phyloP scores from a whole-genome alignment of 805 yeast genomes.

The Hanseniaspora lachancei region DNA sequence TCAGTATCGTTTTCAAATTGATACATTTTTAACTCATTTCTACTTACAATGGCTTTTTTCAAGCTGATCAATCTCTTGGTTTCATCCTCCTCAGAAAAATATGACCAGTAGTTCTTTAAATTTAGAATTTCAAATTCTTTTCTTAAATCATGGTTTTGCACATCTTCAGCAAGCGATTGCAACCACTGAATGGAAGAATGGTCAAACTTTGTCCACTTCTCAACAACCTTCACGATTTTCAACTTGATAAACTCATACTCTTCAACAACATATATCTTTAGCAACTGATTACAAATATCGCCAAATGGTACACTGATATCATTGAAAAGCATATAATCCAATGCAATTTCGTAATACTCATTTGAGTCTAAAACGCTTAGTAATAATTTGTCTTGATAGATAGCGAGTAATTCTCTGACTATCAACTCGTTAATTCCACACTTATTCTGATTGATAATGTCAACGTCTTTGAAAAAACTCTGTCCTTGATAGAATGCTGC shows the following conservation, averaged over 20 bases:
- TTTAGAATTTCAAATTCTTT: neutral
- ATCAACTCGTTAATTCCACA: slow-evolving; percentile 1
- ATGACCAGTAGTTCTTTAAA: neutral
- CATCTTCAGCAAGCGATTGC: neutral
- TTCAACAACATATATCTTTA: neutral
- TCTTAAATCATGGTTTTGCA: neutral
- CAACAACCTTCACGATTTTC: slow-evolving; percentile 6
- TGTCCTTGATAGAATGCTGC: neutral
- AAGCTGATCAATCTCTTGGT: slow-evolving; percentile 2
- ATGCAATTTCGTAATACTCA: slow-evolving; percentile 1
- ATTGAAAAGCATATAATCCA: neutral
- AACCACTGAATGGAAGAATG: no score
- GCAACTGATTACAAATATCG: neutral
- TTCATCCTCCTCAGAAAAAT: slow-evolving; percentile 3
- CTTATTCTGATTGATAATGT: neutral
- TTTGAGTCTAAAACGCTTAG: neutral
- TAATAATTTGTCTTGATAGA: neutral
- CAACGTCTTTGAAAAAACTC: neutral
- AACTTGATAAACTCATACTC: slow-evolving; percentile 5
- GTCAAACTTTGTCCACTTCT: neutral
- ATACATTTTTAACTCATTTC: neutral
- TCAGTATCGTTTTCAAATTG: slow-evolving; percentile 10
- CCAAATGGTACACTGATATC: neutral
- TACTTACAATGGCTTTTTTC: neutral
- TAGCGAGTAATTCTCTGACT: neutral